Evolutionary conservation across 169 alveolate genomes (phyloP).

Genomic region (Miamiensis avidus): DNA sequence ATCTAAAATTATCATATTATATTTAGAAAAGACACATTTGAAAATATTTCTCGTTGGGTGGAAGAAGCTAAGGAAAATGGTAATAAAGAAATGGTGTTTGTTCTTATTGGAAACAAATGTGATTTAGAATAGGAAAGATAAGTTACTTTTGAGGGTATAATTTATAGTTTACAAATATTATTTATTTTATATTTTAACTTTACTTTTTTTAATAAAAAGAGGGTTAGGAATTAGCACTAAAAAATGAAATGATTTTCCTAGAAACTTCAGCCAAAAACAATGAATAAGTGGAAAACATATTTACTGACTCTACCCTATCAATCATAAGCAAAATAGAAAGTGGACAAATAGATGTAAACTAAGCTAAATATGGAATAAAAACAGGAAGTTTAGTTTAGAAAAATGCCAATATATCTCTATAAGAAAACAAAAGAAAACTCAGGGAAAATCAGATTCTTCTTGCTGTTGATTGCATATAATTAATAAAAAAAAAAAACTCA

Average conservation of each 20-base stretch:
- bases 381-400: too few species aligned
- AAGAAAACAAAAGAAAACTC: too few species aligned
- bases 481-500: too few species aligned
- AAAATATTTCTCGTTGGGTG: conserved; percentile 58
- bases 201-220: conserved; percentile 17
- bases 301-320: too few species aligned
- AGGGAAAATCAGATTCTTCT: too few species aligned
- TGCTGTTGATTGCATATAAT: too few species aligned
- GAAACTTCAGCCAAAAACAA: conserved; percentile 57
- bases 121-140: too few species aligned
- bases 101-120: conserved; percentile 65
- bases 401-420: too few species aligned
- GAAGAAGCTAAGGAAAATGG: conserved; percentile 56
- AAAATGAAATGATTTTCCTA: conserved; percentile 38
- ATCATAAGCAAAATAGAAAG: too few species aligned
- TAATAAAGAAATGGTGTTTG: conserved; percentile 28
- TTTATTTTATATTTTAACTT: not conserved
- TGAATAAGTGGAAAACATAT: conserved; percentile 29
- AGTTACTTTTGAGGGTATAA: not conserved
- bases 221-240: conserved; percentile 45
- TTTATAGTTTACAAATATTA: not conserved
- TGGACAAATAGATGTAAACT: too few species aligned
- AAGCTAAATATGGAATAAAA: too few species aligned
- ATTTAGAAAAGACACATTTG: conserved; percentile 50
- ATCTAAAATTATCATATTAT: not conserved